A percentile compares a stretch with the other conserved stretches of the same genome.
Evolutionary conservation across 176 grass and related monocot genomes (phyloP).

Genomic region (Raddia distichophylla): DNA sequence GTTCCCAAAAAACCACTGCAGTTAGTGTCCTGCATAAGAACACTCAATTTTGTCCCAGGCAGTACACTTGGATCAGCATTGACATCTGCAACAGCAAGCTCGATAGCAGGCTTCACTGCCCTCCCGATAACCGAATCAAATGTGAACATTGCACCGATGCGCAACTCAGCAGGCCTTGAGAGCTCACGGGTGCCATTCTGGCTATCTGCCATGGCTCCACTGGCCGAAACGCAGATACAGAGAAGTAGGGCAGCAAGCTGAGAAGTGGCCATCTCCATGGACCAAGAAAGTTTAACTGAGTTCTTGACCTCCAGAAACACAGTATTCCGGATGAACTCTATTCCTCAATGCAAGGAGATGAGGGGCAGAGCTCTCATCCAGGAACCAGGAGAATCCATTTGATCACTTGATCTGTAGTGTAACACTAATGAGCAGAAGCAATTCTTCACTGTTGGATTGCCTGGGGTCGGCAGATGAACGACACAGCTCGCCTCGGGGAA

Average conservation of each 20-base stretch:
- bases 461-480: background rate
- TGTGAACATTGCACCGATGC: conserved; percentile 65
- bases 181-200: conserved; percentile 27
- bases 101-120: conserved; percentile 59
- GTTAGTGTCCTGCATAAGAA: conserved; percentile 73
- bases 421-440: background rate
- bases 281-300: conserved; percentile 9
- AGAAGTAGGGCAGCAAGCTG: conserved; percentile 30
- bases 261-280: conserved; percentile 42
- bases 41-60: conserved; percentile 49
- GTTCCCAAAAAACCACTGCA: conserved; percentile 78
- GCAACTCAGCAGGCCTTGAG: conserved; percentile 50
- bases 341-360: background rate
- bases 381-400: background rate
- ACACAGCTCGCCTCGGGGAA: background rate
- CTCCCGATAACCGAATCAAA: conserved; percentile 67
- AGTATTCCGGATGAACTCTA: background rate
- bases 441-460: background rate
- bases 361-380: conserved; percentile 1
- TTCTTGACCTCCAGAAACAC: conserved; percentile 3
- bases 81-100: conserved; percentile 71
- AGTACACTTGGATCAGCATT: conserved; percentile 61
- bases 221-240: conserved; percentile 31
- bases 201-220: conserved; percentile 26
- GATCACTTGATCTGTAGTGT: background rate